Conservation (phyloP, 441 rosid genomes). For the Adansonia gregorii region DNA sequence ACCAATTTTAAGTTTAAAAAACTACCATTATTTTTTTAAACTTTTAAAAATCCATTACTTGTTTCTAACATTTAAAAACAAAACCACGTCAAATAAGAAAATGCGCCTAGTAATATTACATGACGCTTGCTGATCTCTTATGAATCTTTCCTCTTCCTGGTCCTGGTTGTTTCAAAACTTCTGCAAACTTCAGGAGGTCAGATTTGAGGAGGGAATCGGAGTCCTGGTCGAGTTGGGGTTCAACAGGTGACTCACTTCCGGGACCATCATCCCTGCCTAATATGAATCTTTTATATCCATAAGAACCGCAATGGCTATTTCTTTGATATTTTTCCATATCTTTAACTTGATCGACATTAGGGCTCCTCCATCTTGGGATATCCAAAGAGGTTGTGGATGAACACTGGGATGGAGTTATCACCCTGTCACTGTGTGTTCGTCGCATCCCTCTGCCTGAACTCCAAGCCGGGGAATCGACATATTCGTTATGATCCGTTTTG, state of each 20-base stretch:
- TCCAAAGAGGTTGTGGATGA: constrained; percentile 52
- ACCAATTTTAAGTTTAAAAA: too few relatives aligned
- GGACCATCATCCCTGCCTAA: constrained; percentile 26
- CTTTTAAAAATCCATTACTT: too few relatives aligned
- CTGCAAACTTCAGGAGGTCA: constrained; percentile 65
- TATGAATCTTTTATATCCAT: constrained; percentile 24
- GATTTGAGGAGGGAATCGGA: constrained; percentile 34
- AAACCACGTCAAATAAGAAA: background rate
- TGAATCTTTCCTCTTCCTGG: constrained; percentile 28
- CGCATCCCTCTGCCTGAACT: constrained; percentile 41
- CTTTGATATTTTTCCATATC: constrained; percentile 36
- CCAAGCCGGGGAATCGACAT: constrained; percentile 36
- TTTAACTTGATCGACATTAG: constrained; percentile 37
- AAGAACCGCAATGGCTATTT: constrained; percentile 37
- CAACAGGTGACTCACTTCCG: constrained; percentile 15
- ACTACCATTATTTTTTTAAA: too few relatives aligned
- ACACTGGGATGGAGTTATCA: constrained; percentile 31
- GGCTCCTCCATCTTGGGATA: constrained; percentile 44
- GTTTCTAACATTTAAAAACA: background rate
- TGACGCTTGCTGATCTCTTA: constrained; percentile 55
- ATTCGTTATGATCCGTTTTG: constrained; percentile 40
- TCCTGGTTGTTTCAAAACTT: constrained; percentile 54
- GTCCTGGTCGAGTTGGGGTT: constrained; percentile 35
- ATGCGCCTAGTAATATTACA: constrained; percentile 24
- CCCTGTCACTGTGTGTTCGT: constrained; percentile 26